phyloP scores from a whole-genome alignment of 768 basidiomycete species.

The Xerocomus brunneocitrinus region DNA sequence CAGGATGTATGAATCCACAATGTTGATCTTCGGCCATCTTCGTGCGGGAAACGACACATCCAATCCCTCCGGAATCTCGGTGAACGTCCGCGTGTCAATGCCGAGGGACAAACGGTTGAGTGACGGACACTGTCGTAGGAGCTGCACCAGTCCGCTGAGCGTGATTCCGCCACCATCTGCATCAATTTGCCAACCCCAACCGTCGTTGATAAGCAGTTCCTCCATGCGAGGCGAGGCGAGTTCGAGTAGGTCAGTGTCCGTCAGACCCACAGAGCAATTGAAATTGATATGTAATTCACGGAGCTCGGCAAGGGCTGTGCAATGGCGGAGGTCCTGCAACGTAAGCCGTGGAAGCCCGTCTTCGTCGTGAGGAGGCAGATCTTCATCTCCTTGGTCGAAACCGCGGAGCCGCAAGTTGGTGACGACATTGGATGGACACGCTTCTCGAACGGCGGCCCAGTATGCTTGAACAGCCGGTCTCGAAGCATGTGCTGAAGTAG shows the following conservation, averaged over 20 bases:
- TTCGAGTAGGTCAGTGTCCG: not conserved
- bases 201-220: not conserved
- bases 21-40: not conserved
- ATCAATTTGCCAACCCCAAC: not conserved
- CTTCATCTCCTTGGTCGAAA: rapidly evolving
- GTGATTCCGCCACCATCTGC: no score
- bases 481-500: not conserved
- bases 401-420: not conserved
- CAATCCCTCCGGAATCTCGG: not conserved
- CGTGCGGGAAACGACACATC: not conserved
- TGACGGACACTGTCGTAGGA: not conserved
- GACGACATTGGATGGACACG: not conserved
- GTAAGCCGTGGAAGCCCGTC: not conserved
- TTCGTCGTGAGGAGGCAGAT: not conserved
- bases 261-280: not conserved
- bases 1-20: not conserved
- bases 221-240: not conserved
- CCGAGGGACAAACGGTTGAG: not conserved
- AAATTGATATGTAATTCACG: not conserved
- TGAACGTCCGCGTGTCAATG: not conserved
- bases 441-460: not conserved
- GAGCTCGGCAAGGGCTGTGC: not conserved
- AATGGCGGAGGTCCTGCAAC: not conserved
- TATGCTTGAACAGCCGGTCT: not conserved
- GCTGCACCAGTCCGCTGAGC: not conserved